Evolutionary conservation across 2,329 filamentous ascomycete species (phyloP), one percentile per base, ranked within the genome.

Genomic region (Davidsoniella neocaledoniae): DNA sequence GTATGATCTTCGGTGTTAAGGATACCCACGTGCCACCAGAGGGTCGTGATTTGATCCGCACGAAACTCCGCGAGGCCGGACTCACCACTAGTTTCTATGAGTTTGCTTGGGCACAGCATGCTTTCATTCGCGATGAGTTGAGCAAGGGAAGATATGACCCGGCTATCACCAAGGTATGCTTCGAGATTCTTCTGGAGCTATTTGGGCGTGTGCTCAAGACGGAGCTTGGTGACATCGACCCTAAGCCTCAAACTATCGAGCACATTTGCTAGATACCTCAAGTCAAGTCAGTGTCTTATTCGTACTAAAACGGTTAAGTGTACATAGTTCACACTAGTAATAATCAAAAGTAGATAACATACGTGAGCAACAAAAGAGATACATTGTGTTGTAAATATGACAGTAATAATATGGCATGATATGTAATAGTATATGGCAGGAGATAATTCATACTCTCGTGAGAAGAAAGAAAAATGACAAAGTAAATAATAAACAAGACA

Each of bases 81-180:
- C 74, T 81, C 4, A 70, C 74, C 8, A 88, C 90, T 59, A 82
- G 77, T 60, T 94, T 86, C 62, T 86, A 91, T 65, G 88, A 95
- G 67, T 79, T 84, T 56, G 84, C 86, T n/a, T 90, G 86, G 78
- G 87, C 88, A 3, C 88, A 94, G 64, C 88, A 94, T 68, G 88
- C 88, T 4, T 95, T 95, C 61, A 93, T 95, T 62, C 74, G 88
- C 16, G 88, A 95, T 60, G 88, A 95, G 68, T 69, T 91, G 53
- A 87, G 83, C 64, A 94, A 94, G 67, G 88, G 87, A n/a, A 74
- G 88, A 23, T 95, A 94, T 60, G 88, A 95, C 62, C 85, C 88
- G 1, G 86, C 84, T 17, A 73, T 95, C 51, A 79, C 80, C 3
- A 90, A 87, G 61, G 76, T 90, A 36, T 94, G 88, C 67, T 94